Evolutionary conservation across 495 filamentous ascomycete species (phyloP).

Genomic region (Neohortaea acidophila): DNA sequence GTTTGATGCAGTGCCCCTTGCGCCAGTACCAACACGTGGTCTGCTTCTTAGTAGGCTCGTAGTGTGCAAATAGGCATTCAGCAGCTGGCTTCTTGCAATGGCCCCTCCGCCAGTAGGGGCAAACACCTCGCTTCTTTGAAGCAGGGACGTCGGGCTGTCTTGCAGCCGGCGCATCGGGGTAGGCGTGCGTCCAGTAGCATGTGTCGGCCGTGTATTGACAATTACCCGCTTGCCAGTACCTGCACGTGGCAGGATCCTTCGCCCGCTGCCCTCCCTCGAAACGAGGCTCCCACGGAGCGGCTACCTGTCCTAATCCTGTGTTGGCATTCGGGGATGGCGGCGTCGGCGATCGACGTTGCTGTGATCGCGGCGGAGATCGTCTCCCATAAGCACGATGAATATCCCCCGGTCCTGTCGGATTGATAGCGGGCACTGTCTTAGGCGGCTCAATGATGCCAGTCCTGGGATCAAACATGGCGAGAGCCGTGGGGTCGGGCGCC

Average conservation of each 20-base stretch:
- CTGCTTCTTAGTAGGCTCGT: slow-evolving; percentile 2
- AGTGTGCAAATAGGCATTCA: no score
- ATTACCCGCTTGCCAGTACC: background rate
- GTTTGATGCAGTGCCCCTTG: slow-evolving; percentile 2
- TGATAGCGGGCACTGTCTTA: background rate
- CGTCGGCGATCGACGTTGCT: background rate
- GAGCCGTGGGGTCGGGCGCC: slow-evolving; percentile 9
- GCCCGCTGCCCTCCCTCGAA: background rate
- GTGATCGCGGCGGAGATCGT: slow-evolving; percentile 2
- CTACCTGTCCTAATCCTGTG: no score
- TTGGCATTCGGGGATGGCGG: background rate
- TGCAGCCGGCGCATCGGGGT: background rate
- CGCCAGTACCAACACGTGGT: background rate
- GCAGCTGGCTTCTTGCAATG: no score
- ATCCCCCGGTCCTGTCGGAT: background rate
- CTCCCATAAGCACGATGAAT: slow-evolving; percentile 11
- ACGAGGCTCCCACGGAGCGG: background rate
- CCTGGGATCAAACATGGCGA: slow-evolving; percentile 12
- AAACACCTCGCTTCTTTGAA: no score
- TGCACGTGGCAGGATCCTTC: background rate
- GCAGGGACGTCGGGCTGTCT: no score
- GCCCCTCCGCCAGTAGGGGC: no score
- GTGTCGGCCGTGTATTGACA: background rate
- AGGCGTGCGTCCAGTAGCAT: background rate
- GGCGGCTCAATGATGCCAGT: slow-evolving; percentile 9